Evolutionary conservation across 2,329 filamentous ascomycete species (phyloP), one percentile per base, ranked within the genome.

Genomic region (Sporothrix mexicana): DNA sequence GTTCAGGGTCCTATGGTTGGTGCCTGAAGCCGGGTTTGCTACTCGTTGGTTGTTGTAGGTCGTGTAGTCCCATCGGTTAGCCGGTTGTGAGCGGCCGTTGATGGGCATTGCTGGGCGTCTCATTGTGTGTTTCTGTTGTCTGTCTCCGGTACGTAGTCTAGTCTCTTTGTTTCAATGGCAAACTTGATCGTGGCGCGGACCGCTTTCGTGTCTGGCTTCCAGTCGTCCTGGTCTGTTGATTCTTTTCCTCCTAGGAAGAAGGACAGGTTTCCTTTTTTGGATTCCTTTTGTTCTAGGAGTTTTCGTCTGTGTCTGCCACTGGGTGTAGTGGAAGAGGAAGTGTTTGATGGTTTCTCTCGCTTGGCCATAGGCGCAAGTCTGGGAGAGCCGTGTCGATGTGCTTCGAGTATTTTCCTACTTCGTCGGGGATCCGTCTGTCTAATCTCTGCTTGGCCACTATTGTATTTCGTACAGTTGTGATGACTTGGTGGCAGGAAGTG

Each of bases 171-270:
- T 15, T 13, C 36, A 4, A 61, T 36, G 30, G 59, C 59, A 10
- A 17, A 64, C 10, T 43, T 64, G 9, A 64, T 45, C 12, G 59
- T 64, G 12, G 59, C 59, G 17, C 59, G 59, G 43, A 64, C 59
- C 45, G 59, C 59, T 17, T 62, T 62, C 17, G 43, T 43, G 9
- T 62, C 7, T 62, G 30, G 57, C n/a, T 25, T 62, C 57, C 59
- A 64, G 59, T 30, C 20, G 59, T 64, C 17, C 8, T 64, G 36
- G 17, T 64, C 59, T 45, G 59, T 64, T 41, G 59, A 15, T 41
- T 64, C 59, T 17, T 64, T 64, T 17, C 59, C 20, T 45, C 59
- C 59, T 36, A 64, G 36, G 59, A 64, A 64, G 36, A 64, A 64
- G 57, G 36, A 64, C 6, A 64, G 59, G 30, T 17, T 64, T 17